These are phyloP conservation scores for Tuber aestivum DNA, from an alignment of 495 filamentous ascomycete genomes.

Conservation along the genomic window DNA sequence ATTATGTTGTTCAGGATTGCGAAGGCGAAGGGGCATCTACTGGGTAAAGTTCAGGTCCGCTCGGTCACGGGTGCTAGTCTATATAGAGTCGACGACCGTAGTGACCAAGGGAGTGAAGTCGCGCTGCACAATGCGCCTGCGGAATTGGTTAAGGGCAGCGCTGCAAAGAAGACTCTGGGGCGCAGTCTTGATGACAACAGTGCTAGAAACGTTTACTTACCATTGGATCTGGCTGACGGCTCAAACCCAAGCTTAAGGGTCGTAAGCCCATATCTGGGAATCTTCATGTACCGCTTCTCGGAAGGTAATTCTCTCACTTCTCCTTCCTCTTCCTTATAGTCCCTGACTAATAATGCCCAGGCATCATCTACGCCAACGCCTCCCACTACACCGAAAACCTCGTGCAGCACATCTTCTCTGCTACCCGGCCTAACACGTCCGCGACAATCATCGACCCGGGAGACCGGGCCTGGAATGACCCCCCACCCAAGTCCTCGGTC, in stretches of 20 bases:
- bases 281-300: slow-evolving; percentile 96
- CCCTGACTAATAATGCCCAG: slow-evolving; percentile 9
- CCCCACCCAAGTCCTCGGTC: slow-evolving; percentile 56
- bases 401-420: slow-evolving; percentile 62
- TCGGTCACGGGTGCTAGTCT: slow-evolving; percentile 81
- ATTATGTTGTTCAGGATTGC: slow-evolving; percentile 74
- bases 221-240: slow-evolving; percentile 78
- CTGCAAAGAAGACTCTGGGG: neutral
- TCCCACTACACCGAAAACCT: slow-evolving; percentile 84
- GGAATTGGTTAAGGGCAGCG: neutral
- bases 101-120: slow-evolving; percentile 37
- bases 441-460: slow-evolving; percentile 58
- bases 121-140: neutral
- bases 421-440: slow-evolving; percentile 75
- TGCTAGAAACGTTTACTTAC: slow-evolving; percentile 70
- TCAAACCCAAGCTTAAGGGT: slow-evolving; percentile 81
- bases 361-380: slow-evolving; percentile 90
- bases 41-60: slow-evolving; percentile 82
- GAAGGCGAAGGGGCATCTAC: slow-evolving; percentile 77
- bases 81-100: slow-evolving; percentile 50
- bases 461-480: slow-evolving; percentile 95
- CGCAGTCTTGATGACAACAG: slow-evolving; percentile 11
- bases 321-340: too few species aligned
- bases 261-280: slow-evolving; percentile 75
- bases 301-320: slow-evolving; percentile 58